Percentiles rank a stretch among this genome's conserved stretches.
These are phyloP conservation scores for Mortierella sp. DNA, from an alignment of 371 early-diverging fungal genomes.

Conservation along the genomic window DNA sequence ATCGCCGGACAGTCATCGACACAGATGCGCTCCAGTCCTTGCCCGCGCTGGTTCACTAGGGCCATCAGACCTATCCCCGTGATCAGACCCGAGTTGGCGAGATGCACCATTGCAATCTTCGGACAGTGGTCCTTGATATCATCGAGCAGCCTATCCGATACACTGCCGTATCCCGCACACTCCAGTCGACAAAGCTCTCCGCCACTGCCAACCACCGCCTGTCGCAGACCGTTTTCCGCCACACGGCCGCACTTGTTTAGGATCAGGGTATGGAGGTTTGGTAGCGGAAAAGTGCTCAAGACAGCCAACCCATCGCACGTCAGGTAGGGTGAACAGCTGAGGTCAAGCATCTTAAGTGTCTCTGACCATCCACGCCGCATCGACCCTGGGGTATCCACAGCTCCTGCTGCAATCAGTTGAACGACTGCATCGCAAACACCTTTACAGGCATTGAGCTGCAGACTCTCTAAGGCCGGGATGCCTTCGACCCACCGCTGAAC, in stretches of 20 bases:
- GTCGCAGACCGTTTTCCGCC: constrained; percentile 25
- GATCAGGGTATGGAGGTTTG: constrained; percentile 31
- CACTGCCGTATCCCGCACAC: constrained; percentile 24
- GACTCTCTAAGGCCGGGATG: constrained; percentile 31
- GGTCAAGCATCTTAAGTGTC: constrained; percentile 44
- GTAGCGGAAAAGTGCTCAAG: constrained; percentile 14
- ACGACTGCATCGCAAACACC: constrained; percentile 25
- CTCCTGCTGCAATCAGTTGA: constrained; percentile 21
- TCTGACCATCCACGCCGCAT: constrained; percentile 37
- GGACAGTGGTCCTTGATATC: constrained; percentile 34
- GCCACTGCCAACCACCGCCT: constrained; percentile 19
- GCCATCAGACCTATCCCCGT: constrained; percentile 40
- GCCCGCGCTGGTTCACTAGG: constrained; percentile 33
- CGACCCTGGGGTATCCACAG: constrained; percentile 7
- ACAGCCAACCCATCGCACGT: constrained; percentile 15
- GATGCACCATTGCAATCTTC: constrained; percentile 26
- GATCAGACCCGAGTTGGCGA: constrained; percentile 26
- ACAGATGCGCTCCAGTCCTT: constrained; percentile 23
- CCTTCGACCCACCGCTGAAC: constrained; percentile 37
- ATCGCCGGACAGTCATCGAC: constrained; percentile 34
- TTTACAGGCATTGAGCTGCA: constrained; percentile 42
- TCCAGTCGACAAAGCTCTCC: constrained; percentile 28
- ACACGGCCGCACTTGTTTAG: constrained; percentile 42
- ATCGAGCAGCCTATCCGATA: constrained; percentile 29
- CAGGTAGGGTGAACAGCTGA: constrained; percentile 40